Base-by-base conservation (phyloP, 2,329 filamentous ascomycete genomes). In the Penicillium glabrum region DNA sequence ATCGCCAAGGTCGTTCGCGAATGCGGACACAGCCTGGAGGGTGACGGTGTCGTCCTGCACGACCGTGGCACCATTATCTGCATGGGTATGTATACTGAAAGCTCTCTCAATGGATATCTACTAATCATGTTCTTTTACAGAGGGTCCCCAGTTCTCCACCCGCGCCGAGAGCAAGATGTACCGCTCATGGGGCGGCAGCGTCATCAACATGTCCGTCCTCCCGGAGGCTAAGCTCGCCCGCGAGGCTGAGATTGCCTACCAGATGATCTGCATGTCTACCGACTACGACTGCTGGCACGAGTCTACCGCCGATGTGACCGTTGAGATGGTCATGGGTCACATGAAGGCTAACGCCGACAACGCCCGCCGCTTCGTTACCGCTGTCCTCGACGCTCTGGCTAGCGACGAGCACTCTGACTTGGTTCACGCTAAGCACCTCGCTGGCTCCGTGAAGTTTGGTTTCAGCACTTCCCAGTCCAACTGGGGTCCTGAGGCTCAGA, bases 231-330 rank as follows among this genome's bases (percentile, higher is more conserved):
- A 99, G 82, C 87, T 99, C 21, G 95, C 95, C 10, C 88, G 91
- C 53, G 95, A 99, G 80, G 95, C 95, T 24, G 95, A 99, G 81
- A 89, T 99, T 67, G 89, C 89, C 35, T 98, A 98, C 77, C 92
- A 96, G 80, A 96, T 97, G 85, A 96, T 99, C 70, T 96, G 93
- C 82, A 99, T 99, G 95, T 91, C 91, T 33, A 99, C 95, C 27
- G 95, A 99, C 80, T 99, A 99, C 76, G 95, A 99, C 81, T 98
- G 93, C 86, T 99, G 95, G 95, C 89, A 93, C 50, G 86, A 84
- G 21, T 84, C 84, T 48, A 89, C 86, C 56, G 90, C 90, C 63
- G 80, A 85, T 59, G 95, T 99, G 61, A 93, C 92, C 60, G 95
- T 99, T 23, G 90, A 93, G 75, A 96, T 98, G 90, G 95, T 99